Evolutionary conservation across 768 basidiomycete genomes (phyloP).

Genomic region (Lentinula sp.): DNA sequence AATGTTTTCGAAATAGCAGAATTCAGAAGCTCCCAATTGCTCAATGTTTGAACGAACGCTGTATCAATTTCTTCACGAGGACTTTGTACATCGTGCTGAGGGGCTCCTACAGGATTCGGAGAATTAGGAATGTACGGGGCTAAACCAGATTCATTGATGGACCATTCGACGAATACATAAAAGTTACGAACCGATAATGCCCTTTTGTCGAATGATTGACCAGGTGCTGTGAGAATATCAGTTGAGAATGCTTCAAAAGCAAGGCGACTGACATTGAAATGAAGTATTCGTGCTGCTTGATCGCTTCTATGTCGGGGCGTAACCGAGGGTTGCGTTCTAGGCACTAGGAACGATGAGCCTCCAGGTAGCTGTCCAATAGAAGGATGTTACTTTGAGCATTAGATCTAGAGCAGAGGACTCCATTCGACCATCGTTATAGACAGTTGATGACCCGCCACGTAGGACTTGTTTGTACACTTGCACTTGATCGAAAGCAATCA

Average conservation of each 20-base stretch:
- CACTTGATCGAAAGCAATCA: background rate
- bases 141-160: background rate
- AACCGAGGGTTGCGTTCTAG: conserved; percentile 49
- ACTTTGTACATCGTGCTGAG: background rate
- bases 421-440: background rate
- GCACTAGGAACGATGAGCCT: conserved; percentile 30
- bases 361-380: background rate
- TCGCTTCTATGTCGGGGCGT: conserved; percentile 32
- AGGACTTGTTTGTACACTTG: conserved; percentile 1
- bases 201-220: background rate
- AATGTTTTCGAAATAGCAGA: background rate
- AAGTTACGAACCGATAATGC: background rate
- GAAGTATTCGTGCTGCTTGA: conserved; percentile 48
- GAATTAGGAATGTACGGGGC: conserved; percentile 3
- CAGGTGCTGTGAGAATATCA: background rate
- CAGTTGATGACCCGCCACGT: conserved; percentile 1
- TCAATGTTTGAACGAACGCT: background rate
- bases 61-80: background rate
- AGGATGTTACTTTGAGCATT: conserved; percentile 32
- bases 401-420: conserved; percentile 21
- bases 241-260: background rate
- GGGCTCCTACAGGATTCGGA: background rate
- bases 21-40: background rate
- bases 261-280: conserved; percentile 32
- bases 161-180: background rate